phyloP scores from a whole-genome alignment of 805 yeast species.

The Huiozyma naganishii region DNA sequence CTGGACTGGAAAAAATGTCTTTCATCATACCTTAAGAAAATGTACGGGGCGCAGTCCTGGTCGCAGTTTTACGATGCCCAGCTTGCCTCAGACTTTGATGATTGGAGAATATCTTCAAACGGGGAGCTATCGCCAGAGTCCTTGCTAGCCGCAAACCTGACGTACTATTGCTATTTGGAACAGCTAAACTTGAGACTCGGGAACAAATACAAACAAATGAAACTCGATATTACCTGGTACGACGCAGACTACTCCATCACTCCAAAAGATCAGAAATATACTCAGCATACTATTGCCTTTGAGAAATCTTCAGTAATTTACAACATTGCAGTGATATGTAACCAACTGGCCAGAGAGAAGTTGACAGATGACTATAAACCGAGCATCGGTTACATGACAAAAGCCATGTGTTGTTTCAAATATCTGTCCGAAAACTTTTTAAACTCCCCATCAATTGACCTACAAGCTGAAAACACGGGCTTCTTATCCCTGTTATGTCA shows the following conservation, averaged over 20 bases:
- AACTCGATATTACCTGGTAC: conserved; percentile 63
- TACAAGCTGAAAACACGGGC: conserved; percentile 54
- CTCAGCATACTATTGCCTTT: conserved; percentile 76
- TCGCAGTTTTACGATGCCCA: conserved; percentile 22
- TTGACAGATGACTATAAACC: conserved; percentile 40
- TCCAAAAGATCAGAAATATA: conserved; percentile 28
- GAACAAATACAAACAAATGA: conserved; percentile 41
- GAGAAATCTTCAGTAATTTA: conserved; percentile 81
- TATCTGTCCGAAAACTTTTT: conserved; percentile 70
- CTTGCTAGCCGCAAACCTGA: conserved; percentile 32
- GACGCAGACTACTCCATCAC: conserved; percentile 51
- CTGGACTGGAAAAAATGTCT: conserved; percentile 24
- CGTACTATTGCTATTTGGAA: conserved; percentile 75
- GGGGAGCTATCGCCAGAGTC: conserved; percentile 25
- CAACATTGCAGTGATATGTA: conserved; percentile 59
- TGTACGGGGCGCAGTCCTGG: conserved; percentile 26
- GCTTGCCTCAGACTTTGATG: conserved; percentile 18
- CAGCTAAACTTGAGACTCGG: conserved; percentile 71
- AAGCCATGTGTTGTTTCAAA: conserved; percentile 67
- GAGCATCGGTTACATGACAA: conserved; percentile 53
- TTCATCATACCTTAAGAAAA: conserved; percentile 20
- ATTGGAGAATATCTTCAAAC: conserved; percentile 23
- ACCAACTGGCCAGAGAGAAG: conserved; percentile 37
- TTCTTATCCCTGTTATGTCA: conserved; percentile 57
- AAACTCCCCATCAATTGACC: conserved; percentile 79